A percentile compares a stretch with the other conserved stretches of the same genome.
Conservation (phyloP, 2,329 filamentous ascomycete genomes). For the Alternaria gaisen region DNA sequence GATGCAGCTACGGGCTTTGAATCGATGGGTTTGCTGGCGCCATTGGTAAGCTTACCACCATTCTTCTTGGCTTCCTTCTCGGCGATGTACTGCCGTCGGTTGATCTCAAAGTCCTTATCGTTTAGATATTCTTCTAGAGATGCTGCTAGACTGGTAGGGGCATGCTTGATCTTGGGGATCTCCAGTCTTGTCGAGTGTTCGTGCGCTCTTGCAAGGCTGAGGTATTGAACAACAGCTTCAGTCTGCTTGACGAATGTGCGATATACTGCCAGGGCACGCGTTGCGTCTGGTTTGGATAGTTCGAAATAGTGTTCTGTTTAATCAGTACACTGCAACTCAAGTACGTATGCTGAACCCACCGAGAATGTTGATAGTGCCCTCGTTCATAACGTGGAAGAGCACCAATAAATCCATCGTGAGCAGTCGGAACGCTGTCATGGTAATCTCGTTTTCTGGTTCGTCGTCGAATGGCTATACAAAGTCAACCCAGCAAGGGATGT, state of each 20-base stretch:
- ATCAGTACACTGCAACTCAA: constrained; percentile 25
- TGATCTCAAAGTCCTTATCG: constrained; percentile 93
- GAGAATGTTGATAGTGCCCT: constrained; percentile 95
- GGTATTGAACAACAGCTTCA: constrained; percentile 88
- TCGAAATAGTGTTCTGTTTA: constrained; percentile 90
- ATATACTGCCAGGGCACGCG: constrained; percentile 90
- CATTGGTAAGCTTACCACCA: constrained; percentile 53
- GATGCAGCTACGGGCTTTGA: constrained; percentile 40
- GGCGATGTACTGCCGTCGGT: constrained; percentile 88
- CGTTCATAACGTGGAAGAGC: constrained; percentile 94
- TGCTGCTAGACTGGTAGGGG: constrained; percentile 86
- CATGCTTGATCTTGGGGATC: constrained; percentile 96
- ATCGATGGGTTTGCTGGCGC: constrained; percentile 50
- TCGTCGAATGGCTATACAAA: constrained; percentile 75
- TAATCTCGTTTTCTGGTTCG: constrained; percentile 96
- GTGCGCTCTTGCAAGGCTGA: constrained; percentile 86
- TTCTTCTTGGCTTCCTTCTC: constrained; percentile 78
- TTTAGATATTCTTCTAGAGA: constrained; percentile 94
- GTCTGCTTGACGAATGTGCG: constrained; percentile 91
- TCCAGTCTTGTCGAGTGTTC: constrained; percentile 92
- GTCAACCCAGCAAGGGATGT: constrained; percentile 7
- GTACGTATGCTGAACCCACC: constrained; percentile 63
- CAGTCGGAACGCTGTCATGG: constrained; percentile 89
- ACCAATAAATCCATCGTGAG: constrained; percentile 89
- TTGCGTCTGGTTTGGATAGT: constrained; percentile 93